Evolutionary conservation across 2,329 filamentous ascomycete genomes (phyloP).

Genomic region (Chaetothyriales sp.): DNA sequence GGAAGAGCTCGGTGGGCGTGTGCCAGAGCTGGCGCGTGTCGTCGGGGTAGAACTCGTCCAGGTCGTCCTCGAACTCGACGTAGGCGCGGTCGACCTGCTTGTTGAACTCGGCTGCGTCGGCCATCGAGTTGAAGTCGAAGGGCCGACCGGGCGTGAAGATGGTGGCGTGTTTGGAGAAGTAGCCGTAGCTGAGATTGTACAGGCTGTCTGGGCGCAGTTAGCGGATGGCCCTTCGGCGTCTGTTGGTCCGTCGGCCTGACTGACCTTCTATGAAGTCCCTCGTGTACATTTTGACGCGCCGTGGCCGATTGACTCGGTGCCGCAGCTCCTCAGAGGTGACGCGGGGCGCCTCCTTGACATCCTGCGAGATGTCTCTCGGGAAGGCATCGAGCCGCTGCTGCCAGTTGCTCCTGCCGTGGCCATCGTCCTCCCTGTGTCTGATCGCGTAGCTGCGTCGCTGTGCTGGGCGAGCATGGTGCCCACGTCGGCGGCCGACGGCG

Average conservation of each 20-base stretch:
- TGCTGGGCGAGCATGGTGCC: constrained; percentile 1
- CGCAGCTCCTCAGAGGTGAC: constrained; percentile 73
- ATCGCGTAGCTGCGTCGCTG: constrained; percentile 28
- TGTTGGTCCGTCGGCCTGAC: constrained; percentile 5
- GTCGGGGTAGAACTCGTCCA: constrained; percentile 60
- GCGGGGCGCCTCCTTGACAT: constrained; percentile 69
- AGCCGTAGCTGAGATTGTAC: constrained; percentile 89
- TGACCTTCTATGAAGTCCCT: constrained; percentile 92
- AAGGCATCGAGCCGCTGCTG: constrained; percentile 68
- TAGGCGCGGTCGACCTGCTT: constrained; percentile 63
- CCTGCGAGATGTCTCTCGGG: constrained; percentile 61
- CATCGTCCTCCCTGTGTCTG: constrained; percentile 25
- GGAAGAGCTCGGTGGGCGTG: constrained; percentile 92
- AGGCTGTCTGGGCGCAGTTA: constrained; percentile 54
- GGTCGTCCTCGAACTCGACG: constrained; percentile 72
- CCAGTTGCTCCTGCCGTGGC: constrained; percentile 59
- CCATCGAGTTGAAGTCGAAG: constrained; percentile 70
- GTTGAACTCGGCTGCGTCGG: constrained; percentile 78
- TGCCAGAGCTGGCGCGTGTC: constrained; percentile 90
- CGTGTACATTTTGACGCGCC: constrained; percentile 88
- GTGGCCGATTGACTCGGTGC: constrained; percentile 59
- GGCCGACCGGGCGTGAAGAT: constrained; percentile 89
- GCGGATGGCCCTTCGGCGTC: neutral
- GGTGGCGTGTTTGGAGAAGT: constrained; percentile 91
- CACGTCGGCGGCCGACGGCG: neutral